A percentile compares a stretch with the other conserved stretches of the same genome.
phyloP scores from a whole-genome alignment of 306 rosid genomes.

The Vigna radiata region DNA sequence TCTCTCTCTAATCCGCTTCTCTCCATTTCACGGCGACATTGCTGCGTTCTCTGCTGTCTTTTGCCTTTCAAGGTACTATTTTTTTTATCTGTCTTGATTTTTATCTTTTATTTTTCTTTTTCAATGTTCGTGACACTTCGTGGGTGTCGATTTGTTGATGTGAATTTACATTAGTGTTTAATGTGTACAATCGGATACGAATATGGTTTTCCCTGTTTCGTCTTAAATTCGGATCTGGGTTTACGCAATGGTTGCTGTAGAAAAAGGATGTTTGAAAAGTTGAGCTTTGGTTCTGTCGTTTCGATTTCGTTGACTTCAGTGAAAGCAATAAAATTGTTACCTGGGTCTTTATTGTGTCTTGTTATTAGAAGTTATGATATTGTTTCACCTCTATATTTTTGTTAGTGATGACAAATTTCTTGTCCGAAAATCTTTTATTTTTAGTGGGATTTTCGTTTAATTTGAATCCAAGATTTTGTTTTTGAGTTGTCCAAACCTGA shows the following conservation, averaged over 20 bases:
- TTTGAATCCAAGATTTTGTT: too few species aligned
- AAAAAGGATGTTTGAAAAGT: not conserved
- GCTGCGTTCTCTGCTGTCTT: slow-evolving; percentile 54
- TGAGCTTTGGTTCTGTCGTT: slow-evolving; percentile 13
- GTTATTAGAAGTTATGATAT: not conserved
- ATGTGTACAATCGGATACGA: not conserved
- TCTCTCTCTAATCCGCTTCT: not conserved
- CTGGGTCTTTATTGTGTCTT: not conserved
- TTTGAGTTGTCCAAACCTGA: too few species aligned
- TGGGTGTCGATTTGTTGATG: not conserved
- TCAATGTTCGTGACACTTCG: not conserved
- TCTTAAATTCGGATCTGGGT: slow-evolving; percentile 37
- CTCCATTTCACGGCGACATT: slow-evolving; percentile 46
- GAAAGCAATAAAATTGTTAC: slow-evolving; percentile 5
- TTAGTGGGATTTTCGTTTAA: too few species aligned
- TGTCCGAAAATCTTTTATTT: too few species aligned
- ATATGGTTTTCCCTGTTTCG: not conserved
- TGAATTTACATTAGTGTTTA: not conserved
- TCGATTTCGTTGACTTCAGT: not conserved
- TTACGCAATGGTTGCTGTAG: not conserved
- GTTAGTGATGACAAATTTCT: too few species aligned
- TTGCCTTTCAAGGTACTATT: slow-evolving; percentile 52
- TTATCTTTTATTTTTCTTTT: not conserved
- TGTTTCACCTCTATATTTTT: not conserved
- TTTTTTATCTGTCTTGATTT: not conserved